phyloP scores from a whole-genome alignment of 192 early-diverging fungal genomes.

The Coemansia furcata region DNA sequence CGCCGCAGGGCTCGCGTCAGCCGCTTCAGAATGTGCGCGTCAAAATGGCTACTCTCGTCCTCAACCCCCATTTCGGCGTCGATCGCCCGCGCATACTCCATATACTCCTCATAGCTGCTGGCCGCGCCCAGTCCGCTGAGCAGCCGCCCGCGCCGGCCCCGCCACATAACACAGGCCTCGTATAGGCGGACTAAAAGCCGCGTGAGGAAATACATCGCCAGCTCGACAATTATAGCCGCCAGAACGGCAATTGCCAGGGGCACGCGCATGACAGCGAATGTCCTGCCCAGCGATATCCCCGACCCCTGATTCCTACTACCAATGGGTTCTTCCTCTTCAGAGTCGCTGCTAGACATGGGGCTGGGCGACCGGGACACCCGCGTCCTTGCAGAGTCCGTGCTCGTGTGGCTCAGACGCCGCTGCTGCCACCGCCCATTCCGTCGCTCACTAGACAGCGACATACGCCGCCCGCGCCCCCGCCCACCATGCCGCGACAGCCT shows the following conservation, averaged over 20 bases:
- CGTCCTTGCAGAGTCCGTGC: background rate
- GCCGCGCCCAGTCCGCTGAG: slow-evolving; percentile 3
- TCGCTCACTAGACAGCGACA: slow-evolving; percentile 10
- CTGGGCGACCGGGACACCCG: background rate
- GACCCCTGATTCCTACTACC: background rate
- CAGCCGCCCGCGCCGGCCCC: slow-evolving; percentile 11
- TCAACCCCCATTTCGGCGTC: slow-evolving; percentile 9
- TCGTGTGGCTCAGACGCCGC: background rate
- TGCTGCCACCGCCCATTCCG: background rate
- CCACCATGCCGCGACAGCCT: background rate
- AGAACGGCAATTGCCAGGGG: slow-evolving; percentile 13
- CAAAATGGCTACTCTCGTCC: slow-evolving; percentile 7
- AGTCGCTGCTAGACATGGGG: background rate
- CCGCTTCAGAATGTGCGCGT: slow-evolving; percentile 13
- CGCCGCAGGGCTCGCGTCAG: slow-evolving; percentile 17
- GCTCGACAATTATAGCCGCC: slow-evolving; percentile 9
- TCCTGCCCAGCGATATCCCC: slow-evolving; percentile 8
- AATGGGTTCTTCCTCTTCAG: background rate
- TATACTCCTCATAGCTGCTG: slow-evolving; percentile 22
- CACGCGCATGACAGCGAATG: slow-evolving; percentile 12
- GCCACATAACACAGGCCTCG: slow-evolving; percentile 18
- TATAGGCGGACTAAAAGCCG: slow-evolving; percentile 19
- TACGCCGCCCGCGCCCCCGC: slow-evolving; percentile 17
- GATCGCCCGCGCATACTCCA: slow-evolving; percentile 17
- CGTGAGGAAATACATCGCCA: slow-evolving; percentile 11